Base-by-base conservation (phyloP, 192 early-diverging fungal species). In the Coemansia sp. region DNA sequence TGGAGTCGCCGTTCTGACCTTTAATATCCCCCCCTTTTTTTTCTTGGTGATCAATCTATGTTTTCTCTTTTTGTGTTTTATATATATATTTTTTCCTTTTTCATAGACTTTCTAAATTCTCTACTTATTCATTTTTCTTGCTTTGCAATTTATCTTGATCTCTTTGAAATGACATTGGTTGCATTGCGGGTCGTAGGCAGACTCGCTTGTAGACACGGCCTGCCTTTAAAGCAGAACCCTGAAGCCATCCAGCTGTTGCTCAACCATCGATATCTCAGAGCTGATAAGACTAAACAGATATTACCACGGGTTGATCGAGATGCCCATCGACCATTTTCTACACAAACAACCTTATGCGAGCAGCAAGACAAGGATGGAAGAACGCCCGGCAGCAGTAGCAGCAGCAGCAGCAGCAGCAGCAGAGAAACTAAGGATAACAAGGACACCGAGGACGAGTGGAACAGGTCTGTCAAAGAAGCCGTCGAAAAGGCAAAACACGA, bases 381-480 rank as follows among this genome's bases (percentile, higher is more conserved):
- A 12, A 13, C 23, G 2, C 25, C 23, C 2, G 48, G 4, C 1
- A 25, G 2, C 13, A 43, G 18, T 13, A 16, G 15, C 40, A n/a
- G n/a, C n/a, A n/a, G n/a, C n/a, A n/a, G n/a, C n/a, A n/a, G n/a
- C n/a, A n/a, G n/a, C n/a, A n/a, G n/a, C n/a, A n/a, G n/a, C n/a
- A n/a, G n/a, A n/a, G n/a, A n/a, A n/a, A n/a, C n/a, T n/a, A n/a
- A n/a, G n/a, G 40, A 43, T 43, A 18, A 18, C 15, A 13, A 13
- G 7, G 13, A 13, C 3, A 16, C 40, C 48, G n/a, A 52, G 29
- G 46, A 48, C 52, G 72, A 74, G 20, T 81, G 72, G 72, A 67
- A 81, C 35, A 65, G 78, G 5, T 67, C 78, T 1, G 57, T 81
- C 43, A 31, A 68, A 37, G 72, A 81, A n/a, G 78, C 78, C 1